These are phyloP conservation scores for Fraxinus baroniana DNA, from an alignment of 305 asterid species.

Conservation along the genomic window DNA sequence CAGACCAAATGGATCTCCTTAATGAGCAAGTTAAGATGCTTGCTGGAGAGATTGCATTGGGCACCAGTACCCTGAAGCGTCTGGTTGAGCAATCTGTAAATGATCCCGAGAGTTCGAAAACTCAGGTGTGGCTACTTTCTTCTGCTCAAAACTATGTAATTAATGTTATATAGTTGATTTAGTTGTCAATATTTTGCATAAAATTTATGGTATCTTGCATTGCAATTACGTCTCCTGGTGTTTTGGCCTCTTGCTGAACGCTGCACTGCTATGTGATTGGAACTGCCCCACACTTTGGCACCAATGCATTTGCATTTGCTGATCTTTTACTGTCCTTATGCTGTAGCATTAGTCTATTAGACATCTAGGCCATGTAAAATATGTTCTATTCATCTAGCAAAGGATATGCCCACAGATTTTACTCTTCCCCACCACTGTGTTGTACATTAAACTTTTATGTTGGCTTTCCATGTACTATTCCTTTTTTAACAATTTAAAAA, in stretches of 20 bases:
- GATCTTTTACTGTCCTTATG: background rate
- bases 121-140: conserved; percentile 52
- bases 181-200: background rate
- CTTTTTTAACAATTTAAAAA: background rate
- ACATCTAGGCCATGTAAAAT: background rate
- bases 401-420: background rate
- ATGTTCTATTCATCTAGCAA: background rate
- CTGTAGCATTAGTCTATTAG: background rate
- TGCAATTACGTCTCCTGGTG: background rate
- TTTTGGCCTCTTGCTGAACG: conserved; percentile 1
- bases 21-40: conserved; percentile 99
- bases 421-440: background rate
- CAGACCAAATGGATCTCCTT: conserved; percentile 91
- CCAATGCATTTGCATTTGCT: background rate
- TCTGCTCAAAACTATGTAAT: conserved; percentile 4
- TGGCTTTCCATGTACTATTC: background rate
- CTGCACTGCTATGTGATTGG: background rate
- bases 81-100: conserved; percentile 74
- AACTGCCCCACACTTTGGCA: background rate
- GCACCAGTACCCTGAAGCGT: conserved; percentile 91
- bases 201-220: background rate
- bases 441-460: background rate
- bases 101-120: conserved; percentile 77
- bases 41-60: conserved; percentile 98
- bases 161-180: background rate